These are phyloP conservation scores for Aquilaria malaccensis DNA, from an alignment of 345 rosid species.

Conservation along the genomic window DNA sequence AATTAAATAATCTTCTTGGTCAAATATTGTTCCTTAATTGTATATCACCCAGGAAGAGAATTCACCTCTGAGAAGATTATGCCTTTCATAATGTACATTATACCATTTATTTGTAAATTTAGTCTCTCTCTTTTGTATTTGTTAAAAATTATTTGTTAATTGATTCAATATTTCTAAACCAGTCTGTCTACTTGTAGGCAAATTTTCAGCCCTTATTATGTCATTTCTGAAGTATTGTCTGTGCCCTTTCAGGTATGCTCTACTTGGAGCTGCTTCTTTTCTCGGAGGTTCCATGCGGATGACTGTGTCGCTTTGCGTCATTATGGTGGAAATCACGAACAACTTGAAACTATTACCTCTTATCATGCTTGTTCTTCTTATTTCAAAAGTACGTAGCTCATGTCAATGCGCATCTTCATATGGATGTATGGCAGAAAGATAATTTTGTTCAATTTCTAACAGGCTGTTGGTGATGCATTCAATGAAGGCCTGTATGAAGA, in stretches of 20 bases:
- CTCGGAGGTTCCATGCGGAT: constrained; percentile 99
- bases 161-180: no score
- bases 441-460: constrained; percentile 5
- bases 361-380: constrained; percentile 96
- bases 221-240: constrained; percentile 12
- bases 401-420: constrained; percentile 1
- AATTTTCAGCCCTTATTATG: no score
- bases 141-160: no score
- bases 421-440: constrained; percentile 11
- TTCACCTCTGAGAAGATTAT: no score
- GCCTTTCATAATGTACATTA: no score
- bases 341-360: constrained; percentile 89
- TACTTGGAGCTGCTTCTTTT: constrained; percentile 97
- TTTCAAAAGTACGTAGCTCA: constrained; percentile 68
- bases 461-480: constrained; percentile 99
- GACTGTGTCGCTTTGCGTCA: constrained; percentile 96
- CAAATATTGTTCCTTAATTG: no score
- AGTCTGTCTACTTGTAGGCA: no score
- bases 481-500: constrained; percentile 93
- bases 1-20: no score
- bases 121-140: no score
- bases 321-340: constrained; percentile 97
- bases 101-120: no score
- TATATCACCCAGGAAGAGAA: no score
- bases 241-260: constrained; percentile 63